A percentile compares a stretch with the other conserved stretches of the same genome.
These are phyloP conservation scores for Delonix regia DNA, from an alignment of 306 rosid genomes.

Conservation along the genomic window DNA sequence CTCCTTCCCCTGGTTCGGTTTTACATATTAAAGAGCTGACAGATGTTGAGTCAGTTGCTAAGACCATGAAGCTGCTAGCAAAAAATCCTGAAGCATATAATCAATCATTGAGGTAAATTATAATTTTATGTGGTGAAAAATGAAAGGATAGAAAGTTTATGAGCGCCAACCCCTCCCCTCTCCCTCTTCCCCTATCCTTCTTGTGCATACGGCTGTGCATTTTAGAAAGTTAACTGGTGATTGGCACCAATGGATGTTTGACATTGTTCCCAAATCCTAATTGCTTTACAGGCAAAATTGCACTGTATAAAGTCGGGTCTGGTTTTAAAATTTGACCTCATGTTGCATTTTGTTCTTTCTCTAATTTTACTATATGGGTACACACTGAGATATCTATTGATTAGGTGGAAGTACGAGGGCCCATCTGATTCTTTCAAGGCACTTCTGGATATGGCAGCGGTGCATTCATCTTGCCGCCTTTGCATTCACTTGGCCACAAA, in stretches of 20 bases:
- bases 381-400: slow-evolving; percentile 35
- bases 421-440: slow-evolving; percentile 98
- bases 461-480: slow-evolving; percentile 98
- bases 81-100: slow-evolving; percentile 82
- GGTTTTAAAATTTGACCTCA: slow-evolving; percentile 17
- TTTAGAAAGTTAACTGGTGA: not conserved
- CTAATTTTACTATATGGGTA: slow-evolving; percentile 27
- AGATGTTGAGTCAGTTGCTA: slow-evolving; percentile 74
- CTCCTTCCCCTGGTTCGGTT: slow-evolving; percentile 75
- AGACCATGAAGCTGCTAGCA: slow-evolving; percentile 73
- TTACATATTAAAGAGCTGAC: slow-evolving; percentile 71
- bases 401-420: slow-evolving; percentile 97
- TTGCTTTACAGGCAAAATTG: not conserved
- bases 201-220: not conserved
- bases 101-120: slow-evolving; percentile 72
- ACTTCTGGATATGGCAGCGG: slow-evolving; percentile 97
- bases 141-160: not conserved
- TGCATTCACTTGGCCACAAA: slow-evolving; percentile 91
- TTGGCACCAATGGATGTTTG: not conserved
- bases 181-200: not conserved
- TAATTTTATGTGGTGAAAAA: not conserved
- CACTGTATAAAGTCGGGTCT: not conserved
- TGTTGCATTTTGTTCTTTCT: slow-evolving; percentile 24
- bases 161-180: not conserved
- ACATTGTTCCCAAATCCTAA: not conserved